Evolutionary conservation across 2,329 filamentous ascomycete species (phyloP), one percentile per base, ranked within the genome.

Genomic region (Blumeria hordei): DNA sequence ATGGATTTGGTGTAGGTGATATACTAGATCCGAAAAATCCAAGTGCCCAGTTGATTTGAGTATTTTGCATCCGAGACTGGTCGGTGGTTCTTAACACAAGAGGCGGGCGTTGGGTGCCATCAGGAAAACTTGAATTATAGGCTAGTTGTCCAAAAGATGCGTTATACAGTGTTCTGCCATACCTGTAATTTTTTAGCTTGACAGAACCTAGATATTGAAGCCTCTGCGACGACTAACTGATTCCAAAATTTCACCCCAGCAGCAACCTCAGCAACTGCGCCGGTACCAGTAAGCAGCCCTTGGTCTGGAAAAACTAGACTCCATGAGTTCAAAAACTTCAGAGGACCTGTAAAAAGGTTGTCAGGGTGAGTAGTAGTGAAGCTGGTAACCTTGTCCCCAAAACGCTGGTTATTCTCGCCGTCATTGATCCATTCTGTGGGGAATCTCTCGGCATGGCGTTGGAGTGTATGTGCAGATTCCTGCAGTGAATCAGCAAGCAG

Each of bases 391-490:
- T 77, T 77, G 12, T 65, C 60, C 1, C 67, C 71, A 57, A 78
- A 77, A 11, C 64, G 60, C 47, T 68, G 67, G 58, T 75, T 70
- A 58, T 73, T 74, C 21, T 58, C 60, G 0, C 72, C 74, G 59
- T 78, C 75, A 57, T 74, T 68, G 33, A 37, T 37, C 18, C 39
- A 50, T 9, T 36, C 45, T 0, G 69, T 73, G 3, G 73, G 72
- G 45, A 74, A 76, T 28, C 75, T 69, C 57, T 77, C 67, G 0
- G 72, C 72, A 62, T 78, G 75, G 33, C 75, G 69, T 60, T 77
- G 74, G 14, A 78, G 67, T 6, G 70, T 66, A 59, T 76, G 74
- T 0, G 68, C 73, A 44, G 59, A 60, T 58, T 61, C 61, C 61
- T 62, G 18, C 3, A n/a, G 21, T 34, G 6, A 11, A 28, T 28